Evolutionary conservation across 495 filamentous ascomycete genomes (phyloP).

Genomic region (Lepraria neglecta): DNA sequence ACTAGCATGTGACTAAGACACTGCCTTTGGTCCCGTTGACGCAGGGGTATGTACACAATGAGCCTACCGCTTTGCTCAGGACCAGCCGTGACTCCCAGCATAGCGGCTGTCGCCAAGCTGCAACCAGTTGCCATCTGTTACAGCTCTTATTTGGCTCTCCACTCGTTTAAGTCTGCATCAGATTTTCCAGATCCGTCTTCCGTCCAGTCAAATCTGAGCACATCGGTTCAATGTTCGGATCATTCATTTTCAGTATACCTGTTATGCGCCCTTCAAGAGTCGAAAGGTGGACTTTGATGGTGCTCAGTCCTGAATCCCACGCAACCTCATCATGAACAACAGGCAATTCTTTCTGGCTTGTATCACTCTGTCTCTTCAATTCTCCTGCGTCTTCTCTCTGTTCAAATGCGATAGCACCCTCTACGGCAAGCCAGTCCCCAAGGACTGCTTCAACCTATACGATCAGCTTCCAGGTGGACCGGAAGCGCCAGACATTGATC

Average conservation of each 20-base stretch:
- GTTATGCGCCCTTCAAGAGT: not conserved
- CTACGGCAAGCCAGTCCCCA: not conserved
- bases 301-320: not conserved
- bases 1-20: too few relatives aligned
- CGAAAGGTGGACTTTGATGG: not conserved
- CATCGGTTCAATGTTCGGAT: not conserved
- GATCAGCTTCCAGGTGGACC: not conserved
- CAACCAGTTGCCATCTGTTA: not conserved
- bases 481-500: not conserved
- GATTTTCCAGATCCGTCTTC: not conserved
- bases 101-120: constrained; percentile 8
- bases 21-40: not conserved
- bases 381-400: not conserved
- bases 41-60: not conserved
- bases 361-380: not conserved
- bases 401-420: not conserved
- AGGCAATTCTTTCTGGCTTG: not conserved
- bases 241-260: not conserved
- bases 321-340: not conserved
- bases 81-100: not conserved
- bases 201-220: not conserved
- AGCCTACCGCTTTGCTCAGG: not conserved
- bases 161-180: too few relatives aligned
- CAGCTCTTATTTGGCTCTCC: not conserved
- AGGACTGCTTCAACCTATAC: not conserved